Evolutionary conservation across 768 basidiomycete species (phyloP), one percentile per base, ranked within the genome.

Genomic region (Rhizopogon vinicolor): DNA sequence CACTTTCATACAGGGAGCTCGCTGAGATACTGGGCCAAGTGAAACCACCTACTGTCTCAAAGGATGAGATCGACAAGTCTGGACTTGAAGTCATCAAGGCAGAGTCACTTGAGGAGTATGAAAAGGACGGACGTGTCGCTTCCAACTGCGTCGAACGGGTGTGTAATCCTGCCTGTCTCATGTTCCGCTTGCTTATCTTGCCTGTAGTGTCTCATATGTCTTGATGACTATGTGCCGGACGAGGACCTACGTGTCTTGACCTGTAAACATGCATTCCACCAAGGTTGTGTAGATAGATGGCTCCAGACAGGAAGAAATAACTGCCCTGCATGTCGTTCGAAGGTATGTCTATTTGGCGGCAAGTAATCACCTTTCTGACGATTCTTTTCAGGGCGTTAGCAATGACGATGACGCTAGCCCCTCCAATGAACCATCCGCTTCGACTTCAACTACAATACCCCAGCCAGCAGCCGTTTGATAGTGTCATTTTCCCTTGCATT

Each of bases 181-280:
- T 14, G 33, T 51, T 9, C 13, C 33, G 10, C 31, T 41, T 8
- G 35, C 28, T 33, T 9, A 45, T 29, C 53, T 43, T 59, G 18
- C 56, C 29, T 56, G 6, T 60, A 90, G 87, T 92, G 89, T 64
- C 74, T 91, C 57, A 87, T 97, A 39, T 98, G 94, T 66, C 74
- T 96, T 49, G 89, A 91, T 54, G 92, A 96, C 53, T 97, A 97
- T 69, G 78, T 79, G 33, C 66, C 75, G 2, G 86, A 89, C 43
- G 90, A 93, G 44, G 85, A 93, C 28, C 71, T 95, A 46, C 84
- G 95, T 25, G 72, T 97, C 35, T 78, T 98, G 74, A 72, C 73
- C 5, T 97, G 95, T 70, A 80, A 83, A 59, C 94, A 98, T 72
- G 86, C 82, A n/a, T 98, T 94, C 79, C 94, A 98, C 65, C 85